Evolutionary conservation across 352 stramenopile genomes (phyloP), one percentile per base, ranked within the genome.

Genomic region (Pythium plurisporium): DNA sequence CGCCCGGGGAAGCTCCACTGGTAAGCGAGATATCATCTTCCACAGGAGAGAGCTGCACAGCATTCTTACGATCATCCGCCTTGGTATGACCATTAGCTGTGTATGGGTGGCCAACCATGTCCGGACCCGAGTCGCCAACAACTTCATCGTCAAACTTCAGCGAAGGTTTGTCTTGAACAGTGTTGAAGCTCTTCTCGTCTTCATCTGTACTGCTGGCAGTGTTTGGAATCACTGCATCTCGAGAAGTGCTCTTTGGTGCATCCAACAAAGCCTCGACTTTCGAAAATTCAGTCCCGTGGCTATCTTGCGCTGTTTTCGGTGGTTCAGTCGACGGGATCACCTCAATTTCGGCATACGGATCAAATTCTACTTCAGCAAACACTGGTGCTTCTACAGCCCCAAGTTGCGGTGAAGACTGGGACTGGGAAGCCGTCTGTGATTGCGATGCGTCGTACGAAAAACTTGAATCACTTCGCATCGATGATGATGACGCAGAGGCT

Each of bases 391-490:
- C 30, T 36, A 31, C 41, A 47, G 17, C 41, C 41, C 54, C 48
- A 23, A 8, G 38, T 48, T 59, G 42, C 15, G 57, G 54, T n/a
- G 6, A 34, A 23, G 30, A 8, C 27, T 59, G 48, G 9, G 48
- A 59, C 22, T 40, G 29, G 2, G 30, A 38, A 12, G 41, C 34
- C 15, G 20, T 34, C 27, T 65, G 58, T 12, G 58, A 65, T 36
- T 59, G 58, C 23, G 58, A 65, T 15, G 56, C 45, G 17, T 57
- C 56, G 19, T 53, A 57, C 15, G 33, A 47, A 29, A 43, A 31
- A 2, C 22, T 47, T 2, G 20, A 19, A 1, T 62, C 54, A 20
- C 54, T 62, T 15, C 23, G 23, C 12, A 31, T 23, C 25, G 55
- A 64, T 10, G 55, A 64, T 11, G 55, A 64, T n/a, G 45, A 52